Evolutionary conservation across 495 filamentous ascomycete genomes (phyloP).

Genomic region (Trichoderma reesei): DNA sequence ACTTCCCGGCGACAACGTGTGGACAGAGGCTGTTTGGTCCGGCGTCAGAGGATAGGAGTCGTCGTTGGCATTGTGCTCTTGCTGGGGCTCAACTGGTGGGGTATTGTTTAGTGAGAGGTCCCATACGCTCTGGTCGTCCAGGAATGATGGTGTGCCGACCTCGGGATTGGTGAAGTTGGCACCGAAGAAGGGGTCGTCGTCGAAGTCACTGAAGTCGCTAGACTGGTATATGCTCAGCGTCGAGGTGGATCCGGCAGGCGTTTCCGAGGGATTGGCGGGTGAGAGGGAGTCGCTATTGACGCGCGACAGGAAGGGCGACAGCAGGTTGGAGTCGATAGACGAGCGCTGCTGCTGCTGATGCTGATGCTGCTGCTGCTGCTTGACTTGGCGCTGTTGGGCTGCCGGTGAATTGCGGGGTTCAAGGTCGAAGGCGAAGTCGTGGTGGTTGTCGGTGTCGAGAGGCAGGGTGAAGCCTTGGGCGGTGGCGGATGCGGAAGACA

Average conservation of each 20-base stretch:
- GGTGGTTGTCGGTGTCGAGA: conserved; percentile 5
- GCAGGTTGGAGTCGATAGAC: conserved; percentile 19
- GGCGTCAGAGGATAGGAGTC: conserved; percentile 24
- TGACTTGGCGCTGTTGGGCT: not conserved
- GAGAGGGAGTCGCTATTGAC: conserved; percentile 28
- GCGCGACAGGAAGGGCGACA: conserved; percentile 32
- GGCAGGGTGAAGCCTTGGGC: conserved; percentile 3
- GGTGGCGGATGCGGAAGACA: conserved; percentile 3
- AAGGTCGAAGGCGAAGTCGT: conserved; percentile 3
- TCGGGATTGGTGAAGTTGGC: conserved; percentile 27
- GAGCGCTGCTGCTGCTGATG: not conserved
- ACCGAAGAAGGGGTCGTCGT: conserved; percentile 33
- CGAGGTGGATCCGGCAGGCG: conserved; percentile 33
- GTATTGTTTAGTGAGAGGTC: conserved; percentile 8
- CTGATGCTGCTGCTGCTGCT: not conserved
- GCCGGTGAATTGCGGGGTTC: not conserved
- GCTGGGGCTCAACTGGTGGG: conserved; percentile 9
- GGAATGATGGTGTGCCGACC: conserved; percentile 26
- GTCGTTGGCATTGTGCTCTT: conserved; percentile 10
- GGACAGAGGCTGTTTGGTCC: conserved; percentile 21
- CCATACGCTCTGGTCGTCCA: conserved; percentile 18
- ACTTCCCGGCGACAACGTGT: conserved; percentile 16
- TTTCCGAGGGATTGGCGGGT: conserved; percentile 32
- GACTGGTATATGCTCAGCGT: conserved; percentile 31
- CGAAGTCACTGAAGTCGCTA: conserved; percentile 30